A percentile compares a stretch with the other conserved stretches of the same genome.
Evolutionary conservation across 345 rosid genomes (phyloP).

Genomic region (Limnanthes douglasii): DNA sequence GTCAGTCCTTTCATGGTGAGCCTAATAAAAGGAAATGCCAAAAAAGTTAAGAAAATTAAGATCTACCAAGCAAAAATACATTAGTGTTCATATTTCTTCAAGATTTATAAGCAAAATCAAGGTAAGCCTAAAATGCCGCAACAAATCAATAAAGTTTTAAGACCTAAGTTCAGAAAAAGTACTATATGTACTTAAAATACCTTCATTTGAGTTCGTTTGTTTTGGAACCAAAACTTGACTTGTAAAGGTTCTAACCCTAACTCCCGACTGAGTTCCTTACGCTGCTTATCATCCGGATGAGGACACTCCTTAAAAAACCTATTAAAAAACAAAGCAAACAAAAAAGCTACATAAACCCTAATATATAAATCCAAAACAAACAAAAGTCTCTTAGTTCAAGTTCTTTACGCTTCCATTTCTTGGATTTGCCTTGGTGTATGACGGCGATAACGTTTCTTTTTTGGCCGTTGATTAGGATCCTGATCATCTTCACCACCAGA

Average conservation of each 20-base stretch:
- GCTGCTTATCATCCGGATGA: conserved; percentile 93
- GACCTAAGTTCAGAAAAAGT: no score
- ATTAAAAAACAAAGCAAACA: conserved; percentile 2
- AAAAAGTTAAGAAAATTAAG: not conserved
- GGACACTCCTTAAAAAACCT: conserved; percentile 94
- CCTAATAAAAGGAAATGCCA: no score
- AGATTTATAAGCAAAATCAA: not conserved
- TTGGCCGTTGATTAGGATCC: conserved; percentile 55
- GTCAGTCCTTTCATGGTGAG: conserved; percentile 82
- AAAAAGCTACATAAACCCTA: conserved; percentile 6
- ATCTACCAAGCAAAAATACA: not conserved
- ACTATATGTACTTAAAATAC: conserved; percentile 21
- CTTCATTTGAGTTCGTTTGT: conserved; percentile 98
- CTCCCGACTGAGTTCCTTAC: conserved; percentile 73
- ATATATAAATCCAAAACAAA: not conserved
- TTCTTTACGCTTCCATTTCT: conserved; percentile 84
- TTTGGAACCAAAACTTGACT: conserved; percentile 97
- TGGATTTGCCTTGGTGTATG: conserved; percentile 94
- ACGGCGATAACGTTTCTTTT: conserved; percentile 83
- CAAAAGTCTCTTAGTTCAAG: not conserved
- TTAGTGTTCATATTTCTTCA: not conserved
- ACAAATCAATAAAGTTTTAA: not conserved
- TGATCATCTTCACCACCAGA: conserved; percentile 57
- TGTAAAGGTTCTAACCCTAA: conserved; percentile 74
- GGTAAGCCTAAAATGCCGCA: not conserved